These are phyloP conservation scores for Gomphus bonarii DNA, from an alignment of 1,284 basidiomycete species.

Conservation along the genomic window DNA sequence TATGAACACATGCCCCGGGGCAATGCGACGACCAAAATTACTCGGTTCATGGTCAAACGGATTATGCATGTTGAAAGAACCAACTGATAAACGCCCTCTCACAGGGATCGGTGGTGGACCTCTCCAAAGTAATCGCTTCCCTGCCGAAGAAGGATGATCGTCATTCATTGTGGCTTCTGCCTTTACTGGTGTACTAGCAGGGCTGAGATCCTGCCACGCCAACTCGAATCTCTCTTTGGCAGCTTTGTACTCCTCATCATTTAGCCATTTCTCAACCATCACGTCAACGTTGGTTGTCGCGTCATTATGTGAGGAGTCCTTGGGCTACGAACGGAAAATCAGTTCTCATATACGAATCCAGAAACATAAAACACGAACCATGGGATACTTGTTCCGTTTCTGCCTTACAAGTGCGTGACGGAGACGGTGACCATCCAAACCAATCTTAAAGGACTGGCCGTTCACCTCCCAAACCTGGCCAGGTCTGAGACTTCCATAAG, in stretches of 20 bases:
- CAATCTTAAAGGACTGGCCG: constrained; percentile 59
- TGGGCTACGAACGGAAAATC: constrained; percentile 37
- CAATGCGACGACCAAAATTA: constrained; percentile 26
- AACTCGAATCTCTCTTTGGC: constrained; percentile 51
- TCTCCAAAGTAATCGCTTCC: constrained; percentile 39
- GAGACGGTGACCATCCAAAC: constrained; percentile 55
- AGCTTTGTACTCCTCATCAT: constrained; percentile 57
- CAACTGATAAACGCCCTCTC: constrained; percentile 20
- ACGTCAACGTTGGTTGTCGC: constrained; percentile 53
- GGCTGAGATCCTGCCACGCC: constrained; percentile 51
- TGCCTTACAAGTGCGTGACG: constrained; percentile 60
- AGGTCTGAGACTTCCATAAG: constrained; percentile 43
- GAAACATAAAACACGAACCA: constrained; percentile 38
- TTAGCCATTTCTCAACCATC: constrained; percentile 65
- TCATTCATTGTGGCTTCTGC: background rate
- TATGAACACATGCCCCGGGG: constrained; percentile 25
- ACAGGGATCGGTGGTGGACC: constrained; percentile 27
- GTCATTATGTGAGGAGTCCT: constrained; percentile 69
- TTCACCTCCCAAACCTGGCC: constrained; percentile 69
- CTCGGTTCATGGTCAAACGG: constrained; percentile 25
- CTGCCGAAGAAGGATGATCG: constrained; percentile 27
- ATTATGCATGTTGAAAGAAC: constrained; percentile 16
- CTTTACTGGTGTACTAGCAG: constrained; percentile 4
- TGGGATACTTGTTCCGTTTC: constrained; percentile 52
- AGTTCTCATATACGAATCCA: constrained; percentile 6